Evolutionary conservation across 345 rosid species (phyloP).

Genomic region (Eucalyptus paniculata): DNA sequence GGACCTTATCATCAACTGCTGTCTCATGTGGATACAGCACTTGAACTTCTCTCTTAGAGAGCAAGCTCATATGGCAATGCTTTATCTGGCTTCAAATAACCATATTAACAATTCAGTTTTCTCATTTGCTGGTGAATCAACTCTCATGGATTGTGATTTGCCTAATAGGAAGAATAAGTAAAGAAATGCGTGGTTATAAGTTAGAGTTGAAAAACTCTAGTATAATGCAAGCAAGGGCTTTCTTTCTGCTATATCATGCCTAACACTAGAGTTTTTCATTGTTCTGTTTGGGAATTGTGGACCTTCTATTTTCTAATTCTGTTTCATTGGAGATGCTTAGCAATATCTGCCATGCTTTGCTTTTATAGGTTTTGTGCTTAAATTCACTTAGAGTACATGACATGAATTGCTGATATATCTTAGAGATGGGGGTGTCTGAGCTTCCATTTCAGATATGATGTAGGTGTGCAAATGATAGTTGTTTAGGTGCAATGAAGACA

Average conservation of each 20-base stretch:
- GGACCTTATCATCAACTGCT: background rate
- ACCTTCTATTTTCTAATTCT: background rate
- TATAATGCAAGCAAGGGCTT: background rate
- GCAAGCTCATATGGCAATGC: background rate
- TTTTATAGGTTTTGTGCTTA: background rate
- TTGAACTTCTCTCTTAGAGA: background rate
- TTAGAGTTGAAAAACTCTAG: background rate
- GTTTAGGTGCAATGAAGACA: background rate
- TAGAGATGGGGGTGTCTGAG: background rate
- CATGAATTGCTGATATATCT: background rate
- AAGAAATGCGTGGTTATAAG: background rate
- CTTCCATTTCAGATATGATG: background rate
- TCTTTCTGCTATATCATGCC: background rate
- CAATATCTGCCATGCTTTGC: background rate
- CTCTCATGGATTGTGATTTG: background rate
- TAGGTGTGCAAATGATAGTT: background rate
- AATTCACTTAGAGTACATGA: background rate
- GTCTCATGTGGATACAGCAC: background rate
- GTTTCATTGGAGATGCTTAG: background rate
- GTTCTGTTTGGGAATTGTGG: background rate
- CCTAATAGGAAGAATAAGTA: background rate
- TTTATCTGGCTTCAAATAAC: background rate
- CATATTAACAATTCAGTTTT: no score
- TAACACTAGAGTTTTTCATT: background rate
- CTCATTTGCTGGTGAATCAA: background rate